Evolutionary conservation across 2,329 filamentous ascomycete species (phyloP).

Genomic region (Bipolaris zeicola): DNA sequence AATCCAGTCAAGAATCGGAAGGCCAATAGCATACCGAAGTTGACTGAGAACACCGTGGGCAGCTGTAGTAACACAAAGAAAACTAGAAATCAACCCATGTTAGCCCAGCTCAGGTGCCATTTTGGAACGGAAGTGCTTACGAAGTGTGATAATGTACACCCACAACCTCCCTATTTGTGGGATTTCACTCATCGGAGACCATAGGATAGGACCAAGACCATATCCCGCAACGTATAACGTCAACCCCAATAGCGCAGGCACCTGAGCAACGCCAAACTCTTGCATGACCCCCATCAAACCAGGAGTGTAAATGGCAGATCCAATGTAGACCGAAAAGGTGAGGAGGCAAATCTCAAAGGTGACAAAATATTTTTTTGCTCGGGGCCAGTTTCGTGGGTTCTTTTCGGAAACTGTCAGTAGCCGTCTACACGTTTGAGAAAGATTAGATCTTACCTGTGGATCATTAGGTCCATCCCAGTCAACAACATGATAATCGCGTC

Average conservation of each 20-base stretch:
- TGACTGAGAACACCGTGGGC: conserved; percentile 52
- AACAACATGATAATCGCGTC: conserved; percentile 56
- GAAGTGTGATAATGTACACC: conserved; percentile 30
- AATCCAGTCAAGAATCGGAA: conserved; percentile 59
- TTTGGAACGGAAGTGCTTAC: conserved; percentile 6
- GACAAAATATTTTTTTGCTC: conserved; percentile 51
- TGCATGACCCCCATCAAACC: conserved; percentile 54
- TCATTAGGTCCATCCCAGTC: conserved; percentile 59
- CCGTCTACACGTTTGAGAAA: background rate
- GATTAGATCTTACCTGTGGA: conserved; percentile 34
- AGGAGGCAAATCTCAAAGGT: conserved; percentile 56
- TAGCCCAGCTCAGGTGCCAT: background rate
- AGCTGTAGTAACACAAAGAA: conserved; percentile 58
- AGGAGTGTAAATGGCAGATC: conserved; percentile 58
- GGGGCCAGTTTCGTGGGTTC: conserved; percentile 57
- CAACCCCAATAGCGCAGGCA: conserved; percentile 55
- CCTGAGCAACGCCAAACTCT: conserved; percentile 58
- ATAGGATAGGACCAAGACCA: conserved; percentile 41
- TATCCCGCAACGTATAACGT: conserved; percentile 42
- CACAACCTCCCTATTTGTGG: conserved; percentile 54
- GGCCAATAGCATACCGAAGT: conserved; percentile 58
- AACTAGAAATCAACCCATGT: conserved; percentile 17
- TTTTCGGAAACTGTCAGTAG: conserved; percentile 13
- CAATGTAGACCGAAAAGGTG: conserved; percentile 60
- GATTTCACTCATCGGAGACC: conserved; percentile 56